Conservation (phyloP, 805 yeast genomes). For the Candida vartiovaarae region DNA sequence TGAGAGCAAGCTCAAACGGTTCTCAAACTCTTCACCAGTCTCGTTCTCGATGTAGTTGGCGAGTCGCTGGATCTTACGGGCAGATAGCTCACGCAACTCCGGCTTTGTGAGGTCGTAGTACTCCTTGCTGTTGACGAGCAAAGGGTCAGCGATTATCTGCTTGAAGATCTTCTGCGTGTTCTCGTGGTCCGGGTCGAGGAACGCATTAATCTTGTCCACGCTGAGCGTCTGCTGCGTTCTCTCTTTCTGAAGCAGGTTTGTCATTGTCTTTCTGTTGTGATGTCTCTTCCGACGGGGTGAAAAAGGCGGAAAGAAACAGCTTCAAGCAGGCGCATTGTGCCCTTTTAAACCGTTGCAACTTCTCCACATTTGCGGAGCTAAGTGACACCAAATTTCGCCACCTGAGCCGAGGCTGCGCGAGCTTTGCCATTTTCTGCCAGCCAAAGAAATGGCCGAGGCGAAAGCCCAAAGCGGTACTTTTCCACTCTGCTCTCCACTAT, state of each 20-base stretch:
- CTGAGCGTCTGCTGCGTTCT: slow-evolving; percentile 37
- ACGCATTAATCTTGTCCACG: slow-evolving; percentile 42
- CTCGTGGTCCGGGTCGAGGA: slow-evolving; percentile 44
- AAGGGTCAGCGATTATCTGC: slow-evolving; percentile 62
- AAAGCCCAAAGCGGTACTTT: too few relatives aligned
- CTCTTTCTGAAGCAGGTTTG: slow-evolving; percentile 31
- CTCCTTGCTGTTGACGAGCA: slow-evolving; percentile 43
- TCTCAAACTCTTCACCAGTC: slow-evolving; percentile 37
- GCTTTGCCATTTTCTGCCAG: too few relatives aligned
- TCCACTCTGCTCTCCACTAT: too few relatives aligned
- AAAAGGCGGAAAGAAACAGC: not conserved
- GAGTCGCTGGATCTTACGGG: slow-evolving; percentile 52
- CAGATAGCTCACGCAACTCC: slow-evolving; percentile 54
- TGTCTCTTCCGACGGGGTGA: not conserved
- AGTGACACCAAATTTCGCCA: not conserved
- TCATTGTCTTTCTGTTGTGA: slow-evolving; percentile 1
- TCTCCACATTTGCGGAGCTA: not conserved
- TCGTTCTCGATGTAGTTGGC: slow-evolving; percentile 50
- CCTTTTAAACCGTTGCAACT: not conserved
- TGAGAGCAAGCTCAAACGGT: slow-evolving; percentile 51
- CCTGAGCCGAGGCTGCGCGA: too few relatives aligned
- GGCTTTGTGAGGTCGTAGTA: slow-evolving; percentile 53
- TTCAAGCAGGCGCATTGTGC: too few relatives aligned
- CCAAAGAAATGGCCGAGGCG: too few relatives aligned
- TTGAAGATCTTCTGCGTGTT: slow-evolving; percentile 44